phyloP scores from a whole-genome alignment of 768 basidiomycete species.

The Boletus reticuloceps region DNA sequence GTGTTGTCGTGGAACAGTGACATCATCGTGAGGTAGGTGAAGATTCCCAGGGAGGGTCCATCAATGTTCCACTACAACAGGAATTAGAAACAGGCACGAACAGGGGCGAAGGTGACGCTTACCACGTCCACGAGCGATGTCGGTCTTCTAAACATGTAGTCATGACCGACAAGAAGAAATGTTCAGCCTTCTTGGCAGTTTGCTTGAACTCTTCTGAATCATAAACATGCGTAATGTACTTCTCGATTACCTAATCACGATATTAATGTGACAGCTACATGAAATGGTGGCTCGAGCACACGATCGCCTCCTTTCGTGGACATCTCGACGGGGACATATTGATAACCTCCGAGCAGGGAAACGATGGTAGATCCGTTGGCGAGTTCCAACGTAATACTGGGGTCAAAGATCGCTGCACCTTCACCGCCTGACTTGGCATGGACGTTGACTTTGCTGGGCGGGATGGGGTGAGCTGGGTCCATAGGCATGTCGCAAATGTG shows the following conservation, averaged over 20 bases:
- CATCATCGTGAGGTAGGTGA: too few relatives aligned
- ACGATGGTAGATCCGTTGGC: constrained; percentile 73
- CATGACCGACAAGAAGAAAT: constrained; percentile 65
- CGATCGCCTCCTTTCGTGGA: constrained; percentile 50
- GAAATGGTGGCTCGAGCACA: constrained; percentile 63
- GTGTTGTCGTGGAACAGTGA: too few relatives aligned
- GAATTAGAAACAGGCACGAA: constrained; percentile 7
- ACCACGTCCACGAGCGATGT: constrained; percentile 64
- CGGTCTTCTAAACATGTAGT: constrained; percentile 68
- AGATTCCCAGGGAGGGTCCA: not conserved
- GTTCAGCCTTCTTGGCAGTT: constrained; percentile 51
- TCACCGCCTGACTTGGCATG: constrained; percentile 82
- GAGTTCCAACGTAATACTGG: constrained; percentile 71
- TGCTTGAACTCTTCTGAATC: constrained; percentile 62
- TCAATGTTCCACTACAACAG: constrained; percentile 68
- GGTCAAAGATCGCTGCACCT: constrained; percentile 79
- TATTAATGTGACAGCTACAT: constrained; percentile 32
- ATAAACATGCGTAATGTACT: constrained; percentile 63
- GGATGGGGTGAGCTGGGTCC: constrained; percentile 53
- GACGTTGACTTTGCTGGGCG: constrained; percentile 67
- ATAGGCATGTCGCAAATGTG: constrained; percentile 67
- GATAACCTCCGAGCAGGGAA: constrained; percentile 81
- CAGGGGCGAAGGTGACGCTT: constrained; percentile 24
- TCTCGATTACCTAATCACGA: constrained; percentile 52
- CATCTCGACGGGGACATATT: constrained; percentile 79